phyloP scores from a whole-genome alignment of 2,329 filamentous ascomycete genomes.

The Fusarium foetens region DNA sequence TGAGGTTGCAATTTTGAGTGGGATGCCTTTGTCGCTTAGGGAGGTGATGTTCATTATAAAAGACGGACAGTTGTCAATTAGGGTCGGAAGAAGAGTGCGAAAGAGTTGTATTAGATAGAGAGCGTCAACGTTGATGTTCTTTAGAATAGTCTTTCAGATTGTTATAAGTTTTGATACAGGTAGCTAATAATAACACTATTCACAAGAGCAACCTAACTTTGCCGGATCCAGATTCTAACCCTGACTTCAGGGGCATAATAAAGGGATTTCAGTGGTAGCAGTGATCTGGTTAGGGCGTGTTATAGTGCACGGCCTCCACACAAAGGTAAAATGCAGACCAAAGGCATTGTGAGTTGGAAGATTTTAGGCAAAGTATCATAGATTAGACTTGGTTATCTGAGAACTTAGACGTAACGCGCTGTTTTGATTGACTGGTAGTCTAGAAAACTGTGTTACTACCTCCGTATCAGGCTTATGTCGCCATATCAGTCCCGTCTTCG shows the following conservation, averaged over 20 bases:
- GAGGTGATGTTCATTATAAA: not conserved
- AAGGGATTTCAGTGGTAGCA: not conserved
- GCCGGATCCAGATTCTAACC: too few species aligned
- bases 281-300: not conserved
- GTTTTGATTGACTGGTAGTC: not conserved
- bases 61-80: not conserved
- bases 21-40: not conserved
- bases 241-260: fast-evolving
- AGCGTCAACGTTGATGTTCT: not conserved
- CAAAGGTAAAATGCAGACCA: not conserved
- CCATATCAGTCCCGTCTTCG: not conserved
- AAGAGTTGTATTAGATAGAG: not conserved
- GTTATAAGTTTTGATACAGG: fast-evolving
- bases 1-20: not conserved
- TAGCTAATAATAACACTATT: too few species aligned
- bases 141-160: not conserved
- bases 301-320: not conserved
- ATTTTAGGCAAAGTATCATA: not conserved
- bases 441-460: fast-evolving
- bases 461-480: not conserved
- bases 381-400: not conserved
- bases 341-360: fast-evolving
- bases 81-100: not conserved
- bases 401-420: not conserved
- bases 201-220: too few species aligned